phyloP scores from a whole-genome alignment of 352 stramenopile genomes.

The Plasmopara muralis region DNA sequence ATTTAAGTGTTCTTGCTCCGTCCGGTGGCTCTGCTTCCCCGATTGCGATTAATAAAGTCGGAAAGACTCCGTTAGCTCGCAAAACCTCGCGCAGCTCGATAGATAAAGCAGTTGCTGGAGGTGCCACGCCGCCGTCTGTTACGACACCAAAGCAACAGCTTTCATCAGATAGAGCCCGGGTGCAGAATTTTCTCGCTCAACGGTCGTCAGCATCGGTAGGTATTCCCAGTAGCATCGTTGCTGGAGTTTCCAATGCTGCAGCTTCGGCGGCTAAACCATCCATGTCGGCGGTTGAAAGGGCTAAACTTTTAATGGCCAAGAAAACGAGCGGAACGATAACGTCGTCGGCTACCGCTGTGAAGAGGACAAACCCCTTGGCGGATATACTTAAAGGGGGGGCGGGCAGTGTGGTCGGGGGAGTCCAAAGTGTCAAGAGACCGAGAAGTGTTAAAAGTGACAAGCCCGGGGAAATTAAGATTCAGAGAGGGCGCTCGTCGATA shows the following conservation, averaged over 20 bases:
- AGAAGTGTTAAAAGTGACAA: slow-evolving; percentile 66
- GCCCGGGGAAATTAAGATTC: slow-evolving; percentile 70
- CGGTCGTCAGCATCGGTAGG: slow-evolving; percentile 19
- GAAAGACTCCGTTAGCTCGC: slow-evolving; percentile 3
- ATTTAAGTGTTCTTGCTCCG: slow-evolving; percentile 13
- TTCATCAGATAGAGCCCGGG: slow-evolving; percentile 45
- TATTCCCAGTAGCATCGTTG: slow-evolving; percentile 6
- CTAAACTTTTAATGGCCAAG: slow-evolving; percentile 74
- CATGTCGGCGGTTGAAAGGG: slow-evolving; percentile 62
- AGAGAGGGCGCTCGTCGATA: slow-evolving; percentile 65
- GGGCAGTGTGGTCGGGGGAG: slow-evolving; percentile 55
- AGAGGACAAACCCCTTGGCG: slow-evolving; percentile 67
- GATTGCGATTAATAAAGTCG: slow-evolving; percentile 1
- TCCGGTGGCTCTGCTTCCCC: slow-evolving; percentile 12
- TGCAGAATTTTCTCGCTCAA: slow-evolving; percentile 62
- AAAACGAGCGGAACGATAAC: slow-evolving; percentile 32
- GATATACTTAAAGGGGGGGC: slow-evolving; percentile 69
- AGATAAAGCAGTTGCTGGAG: slow-evolving; percentile 10
- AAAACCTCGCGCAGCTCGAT: slow-evolving; percentile 18
- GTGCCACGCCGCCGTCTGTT: slow-evolving; percentile 11
- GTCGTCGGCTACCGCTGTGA: slow-evolving; percentile 33
- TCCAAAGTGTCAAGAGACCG: slow-evolving; percentile 53
- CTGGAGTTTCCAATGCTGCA: not conserved
- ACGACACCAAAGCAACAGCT: slow-evolving; percentile 48
- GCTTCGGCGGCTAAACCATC: slow-evolving; percentile 20